Evolutionary conservation across 139 green algal genomes (phyloP), one percentile per base, ranked within the genome.

Genomic region (Deuterostichococcus epilithicus): DNA sequence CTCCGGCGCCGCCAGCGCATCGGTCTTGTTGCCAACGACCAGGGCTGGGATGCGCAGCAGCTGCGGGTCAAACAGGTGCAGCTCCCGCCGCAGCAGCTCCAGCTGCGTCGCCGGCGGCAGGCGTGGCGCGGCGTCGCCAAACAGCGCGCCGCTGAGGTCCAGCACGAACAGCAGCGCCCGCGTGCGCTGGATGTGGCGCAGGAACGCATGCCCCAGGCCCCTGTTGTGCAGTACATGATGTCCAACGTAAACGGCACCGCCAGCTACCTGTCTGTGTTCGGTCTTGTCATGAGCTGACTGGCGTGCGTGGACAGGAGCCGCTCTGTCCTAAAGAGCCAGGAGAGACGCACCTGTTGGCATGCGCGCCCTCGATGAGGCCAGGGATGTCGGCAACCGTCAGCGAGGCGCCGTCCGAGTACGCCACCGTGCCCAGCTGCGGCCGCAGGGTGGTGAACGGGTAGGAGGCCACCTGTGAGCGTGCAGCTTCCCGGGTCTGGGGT

Each of bases 361-460:
- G 72, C 8, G 84, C 83, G 6, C 86, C 88, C 30, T 79, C 44
- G 6, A 93, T 81, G 0, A 87, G 79, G 6, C 88, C 90, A 8
- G 90, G 90, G 39, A 94, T 86, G 85, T 94, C 90, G n/a, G 90
- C 89, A 22, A 89, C 65, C 3, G 84, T 78, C 0, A 91, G 65
- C 0, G 33, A 59, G 33, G 44, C 23, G 66, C 37, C 72, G 30
- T 60, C 32, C 26, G 45, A 44, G 20, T 78, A 39, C 35, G 68
- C 6, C 10, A 95, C 37, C 22, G 84, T 76, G 0, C 92, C 92
- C 70, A 97, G 86, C 80, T 97, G 90, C 10, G 92, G 92, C 5
- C 75, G 72, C n/a, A 94, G 68, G 0, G 92, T 97, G 35, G 92
- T 97, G 86, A 95, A 97, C 13, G 90, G 84, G 71, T 94, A 95